Evolutionary conservation across 495 filamentous ascomycete genomes (phyloP).

Genomic region (Umbilicaria muhlenbergii): DNA sequence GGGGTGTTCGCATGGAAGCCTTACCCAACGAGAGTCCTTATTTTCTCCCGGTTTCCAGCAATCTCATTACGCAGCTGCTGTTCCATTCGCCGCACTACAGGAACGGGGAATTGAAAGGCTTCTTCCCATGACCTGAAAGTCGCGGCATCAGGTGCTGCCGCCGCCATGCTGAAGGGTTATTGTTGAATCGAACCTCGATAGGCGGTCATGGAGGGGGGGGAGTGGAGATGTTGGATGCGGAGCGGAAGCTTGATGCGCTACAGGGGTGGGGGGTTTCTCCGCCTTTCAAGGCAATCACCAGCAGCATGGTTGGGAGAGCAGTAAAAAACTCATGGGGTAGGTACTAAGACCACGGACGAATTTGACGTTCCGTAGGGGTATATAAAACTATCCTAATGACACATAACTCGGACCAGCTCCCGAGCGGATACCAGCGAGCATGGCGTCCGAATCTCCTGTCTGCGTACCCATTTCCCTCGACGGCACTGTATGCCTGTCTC

Average conservation of each 20-base stretch:
- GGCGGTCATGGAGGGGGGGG: no score
- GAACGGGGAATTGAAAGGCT: slow-evolving; percentile 51
- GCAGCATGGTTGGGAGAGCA: background rate
- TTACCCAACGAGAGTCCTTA: slow-evolving; percentile 82
- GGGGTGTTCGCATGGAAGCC: slow-evolving; percentile 4
- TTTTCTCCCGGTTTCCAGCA: slow-evolving; percentile 69
- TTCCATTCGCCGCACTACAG: slow-evolving; percentile 45
- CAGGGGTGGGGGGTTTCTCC: background rate
- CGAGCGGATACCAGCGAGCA: background rate
- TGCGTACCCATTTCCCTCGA: slow-evolving; percentile 7
- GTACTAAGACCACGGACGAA: no score
- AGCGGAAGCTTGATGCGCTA: background rate
- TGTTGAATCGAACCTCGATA: no score
- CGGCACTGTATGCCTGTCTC: background rate
- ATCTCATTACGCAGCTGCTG: slow-evolving; percentile 48
- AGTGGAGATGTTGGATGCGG: background rate
- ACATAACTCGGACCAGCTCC: background rate
- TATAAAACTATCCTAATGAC: background rate
- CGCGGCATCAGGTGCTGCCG: slow-evolving; percentile 40
- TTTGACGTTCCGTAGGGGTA: no score
- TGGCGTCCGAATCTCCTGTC: slow-evolving; percentile 1
- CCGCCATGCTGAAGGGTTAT: slow-evolving; percentile 29
- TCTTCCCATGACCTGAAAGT: slow-evolving; percentile 48
- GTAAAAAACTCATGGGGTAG: no score
- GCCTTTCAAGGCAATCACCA: background rate